A percentile compares a stretch with the other conserved stretches of the same genome.
phyloP scores from a whole-genome alignment of 2,329 filamentous ascomycete genomes.

The Penicillium capsulatum region DNA sequence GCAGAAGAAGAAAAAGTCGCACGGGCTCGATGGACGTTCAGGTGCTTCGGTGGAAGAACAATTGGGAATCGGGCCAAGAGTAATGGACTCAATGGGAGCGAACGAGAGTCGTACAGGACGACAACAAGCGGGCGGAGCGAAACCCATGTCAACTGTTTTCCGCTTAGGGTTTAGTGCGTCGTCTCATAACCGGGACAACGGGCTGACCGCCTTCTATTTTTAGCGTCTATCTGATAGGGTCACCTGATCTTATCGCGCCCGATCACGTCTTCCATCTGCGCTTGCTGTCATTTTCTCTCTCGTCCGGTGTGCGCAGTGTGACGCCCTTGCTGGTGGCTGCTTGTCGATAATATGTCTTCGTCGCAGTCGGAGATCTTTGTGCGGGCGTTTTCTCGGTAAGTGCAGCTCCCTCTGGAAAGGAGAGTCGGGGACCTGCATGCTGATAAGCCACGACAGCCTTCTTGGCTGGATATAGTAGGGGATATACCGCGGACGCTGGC shows the following conservation, averaged over 20 bases:
- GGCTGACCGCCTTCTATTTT: constrained; percentile 23
- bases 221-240: constrained; percentile 9
- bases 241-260: constrained; percentile 25
- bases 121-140: constrained; percentile 24
- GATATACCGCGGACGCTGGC: too few relatives aligned
- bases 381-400: constrained; percentile 42
- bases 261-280: neutral
- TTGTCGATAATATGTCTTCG: constrained; percentile 5
- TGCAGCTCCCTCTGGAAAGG: constrained; percentile 1
- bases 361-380: constrained; percentile 36
- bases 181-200: constrained; percentile 41
- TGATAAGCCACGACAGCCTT: constrained; percentile 44
- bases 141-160: constrained; percentile 38
- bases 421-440: neutral
- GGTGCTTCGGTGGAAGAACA: neutral
- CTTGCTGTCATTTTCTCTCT: constrained; percentile 1
- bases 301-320: neutral
- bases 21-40: constrained; percentile 3
- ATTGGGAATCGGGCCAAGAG: constrained; percentile 13
- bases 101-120: constrained; percentile 16
- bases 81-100: constrained; percentile 10
- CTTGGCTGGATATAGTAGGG: constrained; percentile 55
- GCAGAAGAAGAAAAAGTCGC: constrained; percentile 9
- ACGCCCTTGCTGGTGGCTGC: neutral
- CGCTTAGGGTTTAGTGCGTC: constrained; percentile 38